phyloP scores from a whole-genome alignment of 192 early-diverging fungal genomes.

The Coemansia sp. region DNA sequence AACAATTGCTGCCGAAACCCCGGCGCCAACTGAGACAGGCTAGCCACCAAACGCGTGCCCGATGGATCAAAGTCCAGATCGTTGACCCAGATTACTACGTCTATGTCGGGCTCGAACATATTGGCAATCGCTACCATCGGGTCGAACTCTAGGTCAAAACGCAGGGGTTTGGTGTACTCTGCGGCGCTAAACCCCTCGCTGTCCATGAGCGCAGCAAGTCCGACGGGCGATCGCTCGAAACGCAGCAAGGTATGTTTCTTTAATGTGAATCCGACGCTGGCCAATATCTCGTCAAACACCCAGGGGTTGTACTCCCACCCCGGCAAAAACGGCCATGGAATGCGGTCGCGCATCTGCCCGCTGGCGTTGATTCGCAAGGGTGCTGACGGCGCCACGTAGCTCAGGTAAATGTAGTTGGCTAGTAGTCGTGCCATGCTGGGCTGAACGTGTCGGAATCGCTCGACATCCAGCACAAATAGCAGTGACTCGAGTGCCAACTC shows the following conservation, averaged over 20 bases:
- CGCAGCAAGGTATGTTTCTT: conserved; percentile 73
- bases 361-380: conserved; percentile 76
- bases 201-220: conserved; percentile 34
- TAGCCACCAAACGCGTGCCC: conserved; percentile 22
- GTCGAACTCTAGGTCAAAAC: conserved; percentile 29
- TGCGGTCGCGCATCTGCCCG: conserved; percentile 67
- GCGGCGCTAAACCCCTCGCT: conserved; percentile 7
- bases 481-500: conserved; percentile 81
- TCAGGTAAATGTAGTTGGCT: conserved; percentile 75
- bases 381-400: conserved; percentile 65
- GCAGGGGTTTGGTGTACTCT: conserved; percentile 32
- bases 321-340: conserved; percentile 67
- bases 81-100: conserved; percentile 56
- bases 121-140: conserved; percentile 46
- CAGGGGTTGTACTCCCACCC: conserved; percentile 58
- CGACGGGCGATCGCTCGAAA: conserved; percentile 63
- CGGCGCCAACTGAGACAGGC: conserved; percentile 24
- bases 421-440: conserved; percentile 53
- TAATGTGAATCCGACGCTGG: conserved; percentile 72
- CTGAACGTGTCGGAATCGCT: conserved; percentile 63
- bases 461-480: conserved; percentile 84
- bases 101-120: conserved; percentile 48
- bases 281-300: conserved; percentile 81
- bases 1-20: conserved; percentile 48
- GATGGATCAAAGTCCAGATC: conserved; percentile 34